Conservation (phyloP, 1,284 basidiomycete species). For the Tremellales sp. region DNA sequence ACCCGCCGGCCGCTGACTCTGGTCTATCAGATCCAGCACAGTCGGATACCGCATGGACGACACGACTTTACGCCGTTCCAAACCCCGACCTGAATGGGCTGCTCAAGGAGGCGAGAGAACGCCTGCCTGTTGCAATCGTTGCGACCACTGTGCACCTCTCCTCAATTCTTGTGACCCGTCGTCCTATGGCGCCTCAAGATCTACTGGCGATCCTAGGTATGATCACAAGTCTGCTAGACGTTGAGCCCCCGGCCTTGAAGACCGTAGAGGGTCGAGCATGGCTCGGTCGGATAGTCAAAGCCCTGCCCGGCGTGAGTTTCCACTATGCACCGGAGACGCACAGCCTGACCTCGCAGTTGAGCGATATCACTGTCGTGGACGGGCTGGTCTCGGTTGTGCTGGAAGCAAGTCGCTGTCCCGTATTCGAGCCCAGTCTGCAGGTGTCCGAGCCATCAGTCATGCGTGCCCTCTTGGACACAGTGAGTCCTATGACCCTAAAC, state of each 20-base stretch:
- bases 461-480: slow-evolving; percentile 28
- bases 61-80: not conserved
- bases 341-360: too few species aligned
- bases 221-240: slow-evolving; percentile 19
- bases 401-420: slow-evolving; percentile 43
- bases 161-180: not conserved
- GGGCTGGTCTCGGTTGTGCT: slow-evolving; percentile 59
- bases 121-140: too few species aligned
- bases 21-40: too few species aligned
- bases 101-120: too few species aligned
- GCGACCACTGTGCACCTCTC: slow-evolving; percentile 23
- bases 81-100: too few species aligned
- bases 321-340: too few species aligned
- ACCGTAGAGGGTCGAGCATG: slow-evolving; percentile 30
- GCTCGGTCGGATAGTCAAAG: slow-evolving; percentile 30
- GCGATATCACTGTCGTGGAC: slow-evolving; percentile 65
- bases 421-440: slow-evolving; percentile 20
- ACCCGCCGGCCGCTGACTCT: too few species aligned
- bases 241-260: slow-evolving; percentile 21
- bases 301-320: slow-evolving; percentile 33
- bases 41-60: too few species aligned
- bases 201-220: slow-evolving; percentile 17
- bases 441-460: slow-evolving; percentile 25
- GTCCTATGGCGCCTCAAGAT: not conserved
- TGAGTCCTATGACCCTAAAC: slow-evolving; percentile 5